These are phyloP conservation scores for Trichaptum fuscoviolaceum DNA, from an alignment of 768 basidiomycete species.

Conservation along the genomic window DNA sequence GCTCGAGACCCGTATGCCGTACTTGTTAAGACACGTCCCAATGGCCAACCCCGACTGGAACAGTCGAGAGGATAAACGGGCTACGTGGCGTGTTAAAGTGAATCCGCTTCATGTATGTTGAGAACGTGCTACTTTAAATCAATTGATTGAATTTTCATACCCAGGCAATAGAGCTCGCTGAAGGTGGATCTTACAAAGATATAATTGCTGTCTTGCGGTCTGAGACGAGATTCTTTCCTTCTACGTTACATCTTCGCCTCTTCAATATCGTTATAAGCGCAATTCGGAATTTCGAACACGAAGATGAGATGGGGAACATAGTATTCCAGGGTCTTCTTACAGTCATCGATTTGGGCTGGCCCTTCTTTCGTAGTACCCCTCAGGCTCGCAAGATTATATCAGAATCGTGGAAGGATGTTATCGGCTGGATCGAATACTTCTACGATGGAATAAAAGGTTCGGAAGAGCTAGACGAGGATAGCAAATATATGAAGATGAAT, in stretches of 20 bases:
- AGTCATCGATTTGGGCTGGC: background rate
- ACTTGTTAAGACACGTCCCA: background rate
- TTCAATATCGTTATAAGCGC: background rate
- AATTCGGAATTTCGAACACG: background rate
- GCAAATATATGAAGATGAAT: background rate
- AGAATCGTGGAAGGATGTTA: background rate
- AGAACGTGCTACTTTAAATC: background rate
- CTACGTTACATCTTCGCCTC: background rate
- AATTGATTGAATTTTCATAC: background rate
- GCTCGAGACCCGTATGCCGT: background rate
- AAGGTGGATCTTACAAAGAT: background rate
- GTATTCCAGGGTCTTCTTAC: background rate
- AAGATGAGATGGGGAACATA: background rate
- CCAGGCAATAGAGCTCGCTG: background rate
- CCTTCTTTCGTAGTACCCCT: background rate
- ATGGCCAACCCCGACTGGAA: background rate
- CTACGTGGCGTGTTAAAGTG: background rate
- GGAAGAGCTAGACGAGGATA: background rate
- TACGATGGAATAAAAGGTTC: background rate
- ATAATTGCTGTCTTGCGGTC: background rate
- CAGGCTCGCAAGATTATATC: background rate
- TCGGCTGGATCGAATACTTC: background rate
- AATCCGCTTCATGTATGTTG: background rate
- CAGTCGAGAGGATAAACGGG: background rate
- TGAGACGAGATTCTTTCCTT: background rate